A percentile compares a stretch with the other conserved stretches of the same genome.
Conservation (phyloP, 2,329 filamentous ascomycete species). For the Trichoderma gracile region DNA sequence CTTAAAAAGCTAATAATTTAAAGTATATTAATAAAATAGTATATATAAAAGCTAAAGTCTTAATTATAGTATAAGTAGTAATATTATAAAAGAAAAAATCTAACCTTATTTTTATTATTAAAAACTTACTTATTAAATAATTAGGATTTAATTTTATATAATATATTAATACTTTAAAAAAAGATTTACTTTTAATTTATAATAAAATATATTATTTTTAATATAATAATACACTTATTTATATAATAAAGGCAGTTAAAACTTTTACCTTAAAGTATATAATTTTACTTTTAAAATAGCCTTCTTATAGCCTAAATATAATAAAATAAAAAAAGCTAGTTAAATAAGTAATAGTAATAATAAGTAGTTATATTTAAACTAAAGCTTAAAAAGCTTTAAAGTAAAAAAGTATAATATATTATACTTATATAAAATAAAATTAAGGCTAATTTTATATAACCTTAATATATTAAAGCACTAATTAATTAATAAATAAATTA, state of each 20-base stretch:
- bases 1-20: neutral
- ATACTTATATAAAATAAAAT: too few relatives aligned
- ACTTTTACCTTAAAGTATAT: neutral
- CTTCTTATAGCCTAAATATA: neutral
- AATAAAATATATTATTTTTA: neutral
- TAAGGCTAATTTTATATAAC: too few relatives aligned
- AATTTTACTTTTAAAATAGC: neutral
- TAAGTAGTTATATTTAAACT: too few relatives aligned
- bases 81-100: neutral
- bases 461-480: too few relatives aligned
- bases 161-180: neutral
- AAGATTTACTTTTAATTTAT: conserved; percentile 7
- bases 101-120: neutral
- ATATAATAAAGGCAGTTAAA: neutral
- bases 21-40: conserved; percentile 3
- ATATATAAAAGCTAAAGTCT: conserved; percentile 7
- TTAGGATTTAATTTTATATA: neutral
- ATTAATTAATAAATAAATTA: too few relatives aligned
- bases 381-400: too few relatives aligned
- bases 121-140: neutral
- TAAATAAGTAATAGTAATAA: too few relatives aligned
- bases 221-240: neutral
- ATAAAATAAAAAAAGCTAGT: too few relatives aligned
- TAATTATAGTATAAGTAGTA: conserved; percentile 4
- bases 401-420: too few relatives aligned